Conservation (phyloP, 2,329 filamentous ascomycete genomes). For the Herpotrichia juniperi region DNA sequence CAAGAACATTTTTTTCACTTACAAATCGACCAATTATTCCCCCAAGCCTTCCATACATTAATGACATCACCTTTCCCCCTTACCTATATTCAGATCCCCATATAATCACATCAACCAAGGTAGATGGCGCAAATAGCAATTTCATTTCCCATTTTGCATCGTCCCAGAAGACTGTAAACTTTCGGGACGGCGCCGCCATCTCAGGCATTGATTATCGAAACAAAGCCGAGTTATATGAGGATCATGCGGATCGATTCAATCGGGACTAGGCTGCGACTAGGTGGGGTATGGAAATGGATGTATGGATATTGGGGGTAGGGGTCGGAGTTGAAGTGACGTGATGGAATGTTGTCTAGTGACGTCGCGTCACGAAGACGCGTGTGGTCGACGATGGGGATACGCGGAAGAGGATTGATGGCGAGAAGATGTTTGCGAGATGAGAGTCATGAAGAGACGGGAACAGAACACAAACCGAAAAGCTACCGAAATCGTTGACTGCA, state of each 20-base stretch:
- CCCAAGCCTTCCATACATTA: not conserved
- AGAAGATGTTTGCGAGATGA: not conserved
- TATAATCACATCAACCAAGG: not conserved
- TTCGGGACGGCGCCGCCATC: not conserved
- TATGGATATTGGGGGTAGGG: not conserved
- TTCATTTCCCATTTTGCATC: not conserved
- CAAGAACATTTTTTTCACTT: no score
- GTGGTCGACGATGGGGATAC: not conserved
- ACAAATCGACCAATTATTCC: no score
- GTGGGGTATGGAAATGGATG: not conserved
- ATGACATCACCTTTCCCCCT: not conserved
- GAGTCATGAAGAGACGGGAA: constrained; percentile 5
- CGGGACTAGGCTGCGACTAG: not conserved
- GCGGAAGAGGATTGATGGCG: not conserved
- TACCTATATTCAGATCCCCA: not conserved
- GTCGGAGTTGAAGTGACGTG: not conserved
- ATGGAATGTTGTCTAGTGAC: not conserved
- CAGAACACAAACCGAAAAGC: not conserved
- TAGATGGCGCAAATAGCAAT: constrained; percentile 8
- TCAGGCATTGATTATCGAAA: not conserved
- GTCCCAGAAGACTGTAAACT: not conserved
- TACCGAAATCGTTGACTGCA: not conserved
- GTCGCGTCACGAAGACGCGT: no score
- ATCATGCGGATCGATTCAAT: constrained; percentile 1
- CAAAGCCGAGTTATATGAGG: constrained; percentile 2